Evolutionary conservation across 2,329 filamentous ascomycete species (phyloP), one percentile per base, ranked within the genome.

Genomic region (Chrysosphaeria jannelii): DNA sequence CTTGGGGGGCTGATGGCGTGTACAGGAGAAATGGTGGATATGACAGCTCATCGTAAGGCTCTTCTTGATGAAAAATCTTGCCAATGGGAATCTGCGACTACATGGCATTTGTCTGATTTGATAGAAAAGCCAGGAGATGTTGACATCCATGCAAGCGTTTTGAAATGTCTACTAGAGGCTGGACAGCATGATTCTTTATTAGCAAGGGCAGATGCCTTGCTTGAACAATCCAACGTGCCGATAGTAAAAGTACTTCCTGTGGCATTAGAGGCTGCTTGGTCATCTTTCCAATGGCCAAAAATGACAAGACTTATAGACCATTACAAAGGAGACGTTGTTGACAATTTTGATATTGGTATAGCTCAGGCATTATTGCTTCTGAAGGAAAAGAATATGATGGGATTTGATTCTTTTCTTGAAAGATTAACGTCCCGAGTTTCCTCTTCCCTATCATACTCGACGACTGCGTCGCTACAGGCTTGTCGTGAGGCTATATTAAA

Each of bases 31-130:
- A 50, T 25, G 10, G 29, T 29, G 11, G 29, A 33, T 22, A 31
- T 93, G n/a, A 74, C 88, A 32, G 68, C 91, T 23, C 72, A 90
- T 29, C 81, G 91, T 39, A 79, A 93, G 39, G 70, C 91, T 15
- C 53, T 91, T 26, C 76, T 88, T 35, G 78, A 97, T 44, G 64
- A 72, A 27, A 93, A 90, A 41, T 74, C 79, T 11, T 85, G 85
- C 4, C 57, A 79, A 30, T 97, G 85, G 79, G 68, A 74, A 10
- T 75, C 81, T 24, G 85, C 79, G 13, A 85, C 93, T 44, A 89
- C 75, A 31, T 97, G 88, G 85, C 93, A 91, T 41, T 79, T 97
- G 39, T 65, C 90, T 31, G 68, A 79, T 31, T 53, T 93, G 16
- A 67, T 71, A 3, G 66, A 85, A 34, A 57, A 69, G 21, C 79